Percentiles rank a stretch among this genome's conserved stretches.
Conservation (phyloP, 2,329 filamentous ascomycete species). For the Epichloe gansuensis region DNA sequence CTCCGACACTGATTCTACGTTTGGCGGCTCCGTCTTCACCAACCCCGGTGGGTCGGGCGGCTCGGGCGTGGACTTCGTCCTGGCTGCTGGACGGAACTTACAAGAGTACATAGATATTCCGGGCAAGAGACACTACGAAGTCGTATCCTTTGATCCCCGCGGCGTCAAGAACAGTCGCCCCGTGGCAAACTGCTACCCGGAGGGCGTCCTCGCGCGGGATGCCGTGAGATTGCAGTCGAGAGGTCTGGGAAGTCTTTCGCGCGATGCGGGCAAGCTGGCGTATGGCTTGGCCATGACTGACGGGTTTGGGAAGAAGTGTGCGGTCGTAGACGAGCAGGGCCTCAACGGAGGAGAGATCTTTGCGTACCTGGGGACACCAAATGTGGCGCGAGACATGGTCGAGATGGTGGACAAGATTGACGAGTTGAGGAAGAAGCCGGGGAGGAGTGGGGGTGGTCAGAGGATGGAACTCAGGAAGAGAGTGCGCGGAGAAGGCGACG, state of each 20-base stretch:
- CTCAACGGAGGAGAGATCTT: slow-evolving; percentile 16
- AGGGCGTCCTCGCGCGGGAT: slow-evolving; percentile 16
- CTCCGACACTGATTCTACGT: slow-evolving; percentile 22
- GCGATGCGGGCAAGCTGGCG: slow-evolving; percentile 10
- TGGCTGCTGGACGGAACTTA: slow-evolving; percentile 15
- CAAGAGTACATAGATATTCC: slow-evolving; percentile 16
- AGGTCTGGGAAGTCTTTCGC: slow-evolving; percentile 17
- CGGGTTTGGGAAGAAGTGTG: slow-evolving; percentile 19
- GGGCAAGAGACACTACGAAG: slow-evolving; percentile 24
- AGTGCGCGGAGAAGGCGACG: neutral
- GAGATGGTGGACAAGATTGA: slow-evolving; percentile 29
- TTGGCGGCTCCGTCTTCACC: slow-evolving; percentile 28
- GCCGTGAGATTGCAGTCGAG: slow-evolving; percentile 17
- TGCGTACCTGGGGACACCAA: slow-evolving; percentile 22
- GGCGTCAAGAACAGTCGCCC: slow-evolving; percentile 27
- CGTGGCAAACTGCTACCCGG: slow-evolving; percentile 24
- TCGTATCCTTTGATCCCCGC: slow-evolving; percentile 32
- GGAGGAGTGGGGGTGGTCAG: neutral
- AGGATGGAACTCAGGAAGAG: slow-evolving; percentile 9
- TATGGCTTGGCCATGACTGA: slow-evolving; percentile 15
- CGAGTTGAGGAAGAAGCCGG: slow-evolving; percentile 16
- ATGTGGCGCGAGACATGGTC: slow-evolving; percentile 30
- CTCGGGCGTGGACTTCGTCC: slow-evolving; percentile 22
- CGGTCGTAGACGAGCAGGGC: slow-evolving; percentile 3
- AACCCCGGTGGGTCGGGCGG: slow-evolving; percentile 34